phyloP scores from a whole-genome alignment of 495 filamentous ascomycete genomes.

The Xeromyces bisporus region DNA sequence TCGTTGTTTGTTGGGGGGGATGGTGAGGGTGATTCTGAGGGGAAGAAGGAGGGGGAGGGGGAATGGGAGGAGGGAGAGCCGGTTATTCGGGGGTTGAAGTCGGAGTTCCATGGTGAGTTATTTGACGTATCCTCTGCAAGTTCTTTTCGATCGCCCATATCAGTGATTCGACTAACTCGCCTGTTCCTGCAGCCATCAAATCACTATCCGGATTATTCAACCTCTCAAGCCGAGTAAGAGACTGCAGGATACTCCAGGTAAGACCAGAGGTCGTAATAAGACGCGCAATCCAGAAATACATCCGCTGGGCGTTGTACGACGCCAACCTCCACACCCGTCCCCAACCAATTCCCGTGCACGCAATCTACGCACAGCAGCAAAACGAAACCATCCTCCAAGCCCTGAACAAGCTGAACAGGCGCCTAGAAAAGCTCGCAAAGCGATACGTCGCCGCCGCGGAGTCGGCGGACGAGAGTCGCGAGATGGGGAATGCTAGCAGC shows the following conservation, averaged over 20 bases:
- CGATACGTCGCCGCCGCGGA: conserved; percentile 7
- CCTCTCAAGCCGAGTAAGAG: conserved; percentile 25
- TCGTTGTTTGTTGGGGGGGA: conserved; percentile 31
- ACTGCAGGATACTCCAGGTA: conserved; percentile 13
- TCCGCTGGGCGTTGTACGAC: conserved; percentile 29
- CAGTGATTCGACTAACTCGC: too few species aligned
- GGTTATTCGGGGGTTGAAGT: conserved; percentile 29
- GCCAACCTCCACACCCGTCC: conserved; percentile 10
- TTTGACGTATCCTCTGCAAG: neutral
- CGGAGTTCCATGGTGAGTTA: conserved; percentile 21
- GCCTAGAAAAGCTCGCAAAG: conserved; percentile 13
- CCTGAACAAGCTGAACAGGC: conserved; percentile 13
- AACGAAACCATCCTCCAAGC: conserved; percentile 15
- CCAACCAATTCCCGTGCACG: conserved; percentile 15
- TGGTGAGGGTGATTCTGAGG: conserved; percentile 31
- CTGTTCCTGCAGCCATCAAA: conserved; percentile 17
- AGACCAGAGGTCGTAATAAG: conserved; percentile 16
- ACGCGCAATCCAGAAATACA: conserved; percentile 18
- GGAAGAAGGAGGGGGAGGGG: conserved; percentile 12
- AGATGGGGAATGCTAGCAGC: neutral
- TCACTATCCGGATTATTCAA: conserved; percentile 21
- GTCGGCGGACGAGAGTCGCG: neutral
- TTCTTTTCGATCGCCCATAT: neutral
- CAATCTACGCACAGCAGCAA: conserved; percentile 15
- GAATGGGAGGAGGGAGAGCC: conserved; percentile 21